Base-by-base conservation (phyloP, 2,329 filamentous ascomycete genomes). In the Alternaria triticina region DNA sequence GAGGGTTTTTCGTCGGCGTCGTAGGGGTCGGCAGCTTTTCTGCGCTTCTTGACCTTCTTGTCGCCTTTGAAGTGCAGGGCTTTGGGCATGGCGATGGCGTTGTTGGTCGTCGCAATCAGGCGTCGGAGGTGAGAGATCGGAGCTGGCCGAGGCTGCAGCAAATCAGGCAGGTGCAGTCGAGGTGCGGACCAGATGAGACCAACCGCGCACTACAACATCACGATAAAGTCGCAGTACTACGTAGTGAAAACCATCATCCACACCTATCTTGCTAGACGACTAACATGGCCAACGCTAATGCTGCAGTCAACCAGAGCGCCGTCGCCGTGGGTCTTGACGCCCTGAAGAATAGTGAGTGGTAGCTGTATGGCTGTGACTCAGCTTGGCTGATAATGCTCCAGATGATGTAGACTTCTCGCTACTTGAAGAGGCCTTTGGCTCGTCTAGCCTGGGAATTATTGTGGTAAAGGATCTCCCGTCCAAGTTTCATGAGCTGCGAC, bases 1-100 rank as follows among this genome's bases (percentile, higher is more conserved):
- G 77, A 77, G 7, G 66, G 59, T 15, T 69, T 61, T 17, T 64
- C 70, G 27, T 81, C 78, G 12, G 80, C 78, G 27, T 83, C 81
- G 63, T 85, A 82, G 46, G 88, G 84, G 46, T 83, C 83, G 56
- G 85, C 83, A 51, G 86, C 82, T 71, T 92, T 89, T 86, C 97
- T 97, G 79, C 93, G 88, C 85, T 97, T 97, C 82, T 96, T 97
- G 36, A 88, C 83, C 83, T 96, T 96, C 82, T 96, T 97, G 83
- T 99, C 96, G 85, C 96, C 96, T 83, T 99, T 99, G 86, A 99
- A 99, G 52, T 89, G 86, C 62, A 99, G 87, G 51, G 95, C 90
- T 80, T 97, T 97, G 72, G 97, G 90, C 92, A 96, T 96, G 65
- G 60, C 43, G 67, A 23, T 17, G 54, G 45, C 49, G 47, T 52